Conservation (phyloP, 2,329 filamentous ascomycete genomes). For the Bipolaris victoriae region DNA sequence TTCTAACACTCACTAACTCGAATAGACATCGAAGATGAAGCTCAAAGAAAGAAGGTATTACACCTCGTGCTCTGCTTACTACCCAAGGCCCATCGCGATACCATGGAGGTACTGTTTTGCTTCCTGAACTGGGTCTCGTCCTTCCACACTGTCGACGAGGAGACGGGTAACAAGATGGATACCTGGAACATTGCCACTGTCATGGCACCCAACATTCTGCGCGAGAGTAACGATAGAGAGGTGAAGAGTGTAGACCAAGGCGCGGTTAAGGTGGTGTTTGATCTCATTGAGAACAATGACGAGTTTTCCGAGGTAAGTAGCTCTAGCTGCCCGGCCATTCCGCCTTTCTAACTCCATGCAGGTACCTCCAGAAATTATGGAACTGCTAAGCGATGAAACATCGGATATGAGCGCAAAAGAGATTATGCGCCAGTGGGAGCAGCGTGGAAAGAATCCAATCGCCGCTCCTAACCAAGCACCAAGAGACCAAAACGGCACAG, state of each 20-base stretch:
- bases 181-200: slow-evolving; percentile 96
- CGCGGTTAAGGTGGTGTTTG: slow-evolving; percentile 90
- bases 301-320: slow-evolving; percentile 91
- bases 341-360: slow-evolving; percentile 51
- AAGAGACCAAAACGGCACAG: slow-evolving; percentile 52
- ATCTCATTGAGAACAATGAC: slow-evolving; percentile 90
- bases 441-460: slow-evolving; percentile 72
- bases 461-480: slow-evolving; percentile 54
- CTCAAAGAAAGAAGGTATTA: slow-evolving; percentile 81
- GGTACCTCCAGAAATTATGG: slow-evolving; percentile 92
- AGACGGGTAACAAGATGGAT: slow-evolving; percentile 98
- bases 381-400: slow-evolving; percentile 82
- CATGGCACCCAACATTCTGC: slow-evolving; percentile 93
- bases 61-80: slow-evolving; percentile 92
- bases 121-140: slow-evolving; percentile 98
- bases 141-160: slow-evolving; percentile 96
- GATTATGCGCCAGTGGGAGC: slow-evolving; percentile 90
- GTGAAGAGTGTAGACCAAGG: slow-evolving; percentile 82
- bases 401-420: slow-evolving; percentile 96
- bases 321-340: not conserved
- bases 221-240: slow-evolving; percentile 62
- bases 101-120: slow-evolving; percentile 90
- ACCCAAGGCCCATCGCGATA: slow-evolving; percentile 90
- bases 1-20: slow-evolving; percentile 20
- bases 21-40: slow-evolving; percentile 75